Evolutionary conservation across 768 basidiomycete genomes (phyloP), one percentile per base, ranked within the genome.

Genomic region (Tulasnella sp.): DNA sequence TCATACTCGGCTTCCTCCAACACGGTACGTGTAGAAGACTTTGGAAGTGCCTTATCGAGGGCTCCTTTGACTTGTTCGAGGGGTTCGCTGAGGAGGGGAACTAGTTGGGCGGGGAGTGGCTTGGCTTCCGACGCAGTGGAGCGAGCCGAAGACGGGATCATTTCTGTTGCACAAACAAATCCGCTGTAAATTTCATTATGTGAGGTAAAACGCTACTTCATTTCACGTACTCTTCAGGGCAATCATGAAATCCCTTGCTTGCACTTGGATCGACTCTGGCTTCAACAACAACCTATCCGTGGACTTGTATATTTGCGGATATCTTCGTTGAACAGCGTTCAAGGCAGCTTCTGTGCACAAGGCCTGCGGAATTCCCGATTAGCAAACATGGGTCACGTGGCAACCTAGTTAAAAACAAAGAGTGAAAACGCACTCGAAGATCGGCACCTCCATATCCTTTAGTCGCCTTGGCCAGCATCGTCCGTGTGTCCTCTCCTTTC

Each of bases 401-500:
- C 80, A 82, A 39, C 27, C 62, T 16, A 39, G 77, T 1, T 31
- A 5, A 38, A 79, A 75, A n/a, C n/a, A n/a, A 40, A 27, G 1
- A 74, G 52, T 62, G 74, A 52, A 38, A 38, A 87, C 93, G 81
- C 82, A 97, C 97, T 86, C 98, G 88, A 79, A 99, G 85, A 88
- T 99, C 98, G 48, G 98, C 98, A 81, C 98, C 98, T 36, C 95
- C 98, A 85, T 99, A 99, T 0, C 98, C 98, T 85, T 98, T 99
- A 10, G 97, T 99, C 79, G 97, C 85, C 85, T 91, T 92, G 0
- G 96, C 94, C 75, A 99, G 85, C 9, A 93, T 94, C 81, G 88
- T 88, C 72, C 88, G 84, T 77, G 89, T 87, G 81, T 85, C 87
- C 52, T 87, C 87, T 19, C 87, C 88, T 72, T 85, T 86, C 81